phyloP scores from a whole-genome alignment of 2,329 filamentous ascomycete genomes.

The Elsinoe necatrix region DNA sequence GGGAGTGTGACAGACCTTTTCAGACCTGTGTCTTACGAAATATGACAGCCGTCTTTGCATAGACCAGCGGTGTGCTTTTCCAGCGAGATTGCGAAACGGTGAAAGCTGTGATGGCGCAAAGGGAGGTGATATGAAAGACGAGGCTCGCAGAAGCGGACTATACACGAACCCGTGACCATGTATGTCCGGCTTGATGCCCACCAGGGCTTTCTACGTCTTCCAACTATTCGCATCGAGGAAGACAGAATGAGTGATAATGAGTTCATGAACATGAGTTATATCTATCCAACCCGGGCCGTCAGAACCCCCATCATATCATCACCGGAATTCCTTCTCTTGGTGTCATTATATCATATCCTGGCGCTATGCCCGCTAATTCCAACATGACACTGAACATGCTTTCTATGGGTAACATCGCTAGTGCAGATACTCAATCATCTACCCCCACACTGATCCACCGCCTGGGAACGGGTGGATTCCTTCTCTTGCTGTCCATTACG shows the following conservation, averaged over 20 bases:
- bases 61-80: too few species aligned
- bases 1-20: too few species aligned
- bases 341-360: slow-evolving; percentile 1
- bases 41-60: too few species aligned
- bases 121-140: background rate
- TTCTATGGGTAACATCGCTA: background rate
- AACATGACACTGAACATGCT: background rate
- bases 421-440: slow-evolving; percentile 1
- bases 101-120: background rate
- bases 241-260: background rate
- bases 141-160: background rate
- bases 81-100: background rate
- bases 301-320: background rate
- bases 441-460: slow-evolving; percentile 28
- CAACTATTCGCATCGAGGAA: too few species aligned
- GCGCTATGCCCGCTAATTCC: slow-evolving; percentile 4
- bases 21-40: too few species aligned
- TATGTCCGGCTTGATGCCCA: background rate
- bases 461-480: slow-evolving; percentile 20
- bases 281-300: background rate
- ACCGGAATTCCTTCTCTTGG: background rate
- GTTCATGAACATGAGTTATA: background rate
- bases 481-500: background rate
- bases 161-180: background rate
- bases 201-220: background rate